Evolutionary conservation across 768 basidiomycete species (phyloP).

Genomic region (Hysterangium stoloniferum): DNA sequence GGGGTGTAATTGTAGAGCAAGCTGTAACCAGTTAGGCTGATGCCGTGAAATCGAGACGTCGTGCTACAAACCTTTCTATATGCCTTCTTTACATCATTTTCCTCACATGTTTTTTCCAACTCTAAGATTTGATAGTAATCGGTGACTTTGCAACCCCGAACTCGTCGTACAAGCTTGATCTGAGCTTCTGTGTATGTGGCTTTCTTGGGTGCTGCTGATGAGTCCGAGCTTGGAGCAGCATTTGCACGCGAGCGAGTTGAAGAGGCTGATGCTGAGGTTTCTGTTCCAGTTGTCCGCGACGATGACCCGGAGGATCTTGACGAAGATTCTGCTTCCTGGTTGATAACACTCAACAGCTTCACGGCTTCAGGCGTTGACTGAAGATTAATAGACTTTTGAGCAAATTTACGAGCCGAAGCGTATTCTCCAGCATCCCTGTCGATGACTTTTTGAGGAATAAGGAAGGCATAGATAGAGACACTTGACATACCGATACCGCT

Average conservation of each 20-base stretch:
- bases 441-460: background rate
- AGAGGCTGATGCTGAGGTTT: constrained; percentile 68
- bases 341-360: constrained; percentile 56
- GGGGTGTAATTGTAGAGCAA: constrained; percentile 83
- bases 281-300: constrained; percentile 31
- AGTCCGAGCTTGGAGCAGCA: background rate
- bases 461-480: background rate
- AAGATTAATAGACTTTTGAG: constrained; percentile 77
- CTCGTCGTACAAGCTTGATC: constrained; percentile 72
- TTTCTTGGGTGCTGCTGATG: constrained; percentile 42
- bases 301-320: constrained; percentile 33
- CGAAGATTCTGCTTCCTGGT: constrained; percentile 39
- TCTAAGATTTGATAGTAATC: constrained; percentile 91
- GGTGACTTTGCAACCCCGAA: constrained; percentile 77
- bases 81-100: constrained; percentile 84
- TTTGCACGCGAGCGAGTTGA: constrained; percentile 53
- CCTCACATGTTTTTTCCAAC: constrained; percentile 73
- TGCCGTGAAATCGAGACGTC: background rate
- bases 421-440: constrained; percentile 52
- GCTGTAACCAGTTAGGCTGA: constrained; percentile 30
- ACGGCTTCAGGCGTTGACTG: constrained; percentile 73
- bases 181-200: constrained; percentile 87
- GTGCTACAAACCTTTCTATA: constrained; percentile 72
- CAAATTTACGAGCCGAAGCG: constrained; percentile 78
- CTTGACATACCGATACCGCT: constrained; percentile 4